phyloP scores from a whole-genome alignment of 495 filamentous ascomycete species.

The Tuber magnatum region DNA sequence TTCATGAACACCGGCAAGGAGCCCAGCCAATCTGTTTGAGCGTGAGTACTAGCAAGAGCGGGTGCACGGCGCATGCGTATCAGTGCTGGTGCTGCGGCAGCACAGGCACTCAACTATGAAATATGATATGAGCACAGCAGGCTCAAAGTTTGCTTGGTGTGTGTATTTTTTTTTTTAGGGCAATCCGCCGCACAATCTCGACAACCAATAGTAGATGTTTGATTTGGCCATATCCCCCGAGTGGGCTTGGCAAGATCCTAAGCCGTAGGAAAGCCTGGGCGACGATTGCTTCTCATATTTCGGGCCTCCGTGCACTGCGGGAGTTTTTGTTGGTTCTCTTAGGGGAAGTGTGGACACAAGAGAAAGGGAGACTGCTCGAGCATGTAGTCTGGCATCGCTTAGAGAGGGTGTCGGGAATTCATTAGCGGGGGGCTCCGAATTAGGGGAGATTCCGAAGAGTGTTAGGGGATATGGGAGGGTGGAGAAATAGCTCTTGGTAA shows the following conservation, averaged over 20 bases:
- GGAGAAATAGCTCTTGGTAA: not conserved
- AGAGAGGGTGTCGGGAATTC: not conserved
- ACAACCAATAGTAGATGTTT: not conserved
- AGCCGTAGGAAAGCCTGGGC: not conserved
- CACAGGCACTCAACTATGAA: not conserved
- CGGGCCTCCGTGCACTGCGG: not conserved
- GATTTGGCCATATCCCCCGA: not conserved
- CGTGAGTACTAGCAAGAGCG: not conserved
- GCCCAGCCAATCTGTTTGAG: not conserved
- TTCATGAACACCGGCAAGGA: not conserved
- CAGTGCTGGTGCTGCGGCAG: not conserved
- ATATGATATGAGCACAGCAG: not conserved
- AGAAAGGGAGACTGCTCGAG: not conserved
- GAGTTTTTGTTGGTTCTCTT: not conserved
- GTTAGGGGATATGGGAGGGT: not conserved
- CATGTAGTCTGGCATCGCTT: not conserved
- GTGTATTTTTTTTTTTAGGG: not conserved
- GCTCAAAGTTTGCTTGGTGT: not conserved
- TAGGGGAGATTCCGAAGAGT: not conserved
- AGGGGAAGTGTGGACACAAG: not conserved
- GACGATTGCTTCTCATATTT: not conserved
- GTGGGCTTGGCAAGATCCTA: not conserved
- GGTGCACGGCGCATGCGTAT: not conserved
- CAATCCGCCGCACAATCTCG: not conserved
- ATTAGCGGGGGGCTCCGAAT: not conserved